Evolutionary conservation across 768 basidiomycete species (phyloP), one percentile per base, ranked within the genome.

Genomic region (Auriculariales sp.): DNA sequence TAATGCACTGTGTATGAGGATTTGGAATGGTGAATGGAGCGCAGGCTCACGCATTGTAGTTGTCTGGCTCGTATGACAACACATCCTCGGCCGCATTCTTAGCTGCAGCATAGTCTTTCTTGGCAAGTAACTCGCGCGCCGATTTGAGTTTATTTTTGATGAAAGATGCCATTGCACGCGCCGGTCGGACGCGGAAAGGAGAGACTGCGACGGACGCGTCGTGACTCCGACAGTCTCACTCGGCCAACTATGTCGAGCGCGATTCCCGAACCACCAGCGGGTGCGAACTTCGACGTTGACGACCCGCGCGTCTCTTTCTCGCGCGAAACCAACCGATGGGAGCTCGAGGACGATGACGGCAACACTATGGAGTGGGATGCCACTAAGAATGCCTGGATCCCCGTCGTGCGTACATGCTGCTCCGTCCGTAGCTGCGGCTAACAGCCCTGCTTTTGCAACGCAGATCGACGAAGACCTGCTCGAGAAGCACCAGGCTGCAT

Each of bases 401-500:
- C 86, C 34, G 63, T 92, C 62, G 93, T 97, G 60, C 64, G 84
- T 72, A 31, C 15, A 32, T 28, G 28, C 42, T 28, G 36, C 28
- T 6, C 30, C 44, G 28, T 54, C 22, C 17, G n/a, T 10, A 34
- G 28, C 14, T 42, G 54, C 51, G 6, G 30, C 22, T 47, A 48
- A 19, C n/a, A n/a, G n/a, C n/a, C n/a, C n/a, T n/a, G n/a, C n/a
- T n/a, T 22, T 9, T 1, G 10, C 14, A 19, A 28, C 4, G 7
- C 58, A 94, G 92, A 70, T 94, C 29, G 87, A 91, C 55, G 90
- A 94, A 54, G 89, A 93, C 48, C 68, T 88, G 11, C 56, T 94
- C 51, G 81, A 79, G 60, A 81, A 79, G 22, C 94, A 99, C 62
- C 95, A 98, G 68, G 92, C 90, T 1, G 93, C 91, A 1, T 99